Conservation (phyloP, 2,329 filamentous ascomycete genomes). For the Verticillium nubilum region DNA sequence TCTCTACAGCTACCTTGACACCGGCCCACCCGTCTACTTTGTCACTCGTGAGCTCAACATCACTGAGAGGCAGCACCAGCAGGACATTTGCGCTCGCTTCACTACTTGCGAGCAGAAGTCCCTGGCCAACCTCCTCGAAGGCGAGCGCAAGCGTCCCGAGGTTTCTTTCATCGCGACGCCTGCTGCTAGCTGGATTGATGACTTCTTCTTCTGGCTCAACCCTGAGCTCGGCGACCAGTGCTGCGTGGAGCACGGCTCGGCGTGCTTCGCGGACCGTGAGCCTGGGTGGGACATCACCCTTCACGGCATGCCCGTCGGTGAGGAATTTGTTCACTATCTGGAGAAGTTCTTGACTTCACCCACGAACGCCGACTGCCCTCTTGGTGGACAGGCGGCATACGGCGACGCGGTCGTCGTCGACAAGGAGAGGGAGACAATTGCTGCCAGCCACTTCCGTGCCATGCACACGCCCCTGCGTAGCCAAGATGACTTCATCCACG, state of each 20-base stretch:
- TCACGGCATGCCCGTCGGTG: constrained; percentile 83
- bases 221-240: constrained; percentile 69
- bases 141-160: constrained; percentile 84
- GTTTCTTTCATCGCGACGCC: constrained; percentile 84
- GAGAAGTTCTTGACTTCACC: constrained; percentile 76
- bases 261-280: constrained; percentile 73
- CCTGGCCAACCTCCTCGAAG: constrained; percentile 83
- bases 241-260: constrained; percentile 64
- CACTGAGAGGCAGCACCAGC: constrained; percentile 70
- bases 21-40: constrained; percentile 93
- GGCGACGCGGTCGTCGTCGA: constrained; percentile 79
- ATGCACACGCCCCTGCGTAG: constrained; percentile 81
- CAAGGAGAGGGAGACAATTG: constrained; percentile 57
- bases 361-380: constrained; percentile 76
- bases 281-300: constrained; percentile 88
- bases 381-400: constrained; percentile 86
- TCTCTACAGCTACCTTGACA: constrained; percentile 85
- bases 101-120: constrained; percentile 82
- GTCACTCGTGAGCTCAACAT: constrained; percentile 78
- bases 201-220: constrained; percentile 85
- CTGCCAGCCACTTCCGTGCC: constrained; percentile 87
- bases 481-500: constrained; percentile 88
- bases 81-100: constrained; percentile 84
- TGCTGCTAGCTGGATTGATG: constrained; percentile 91
- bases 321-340: constrained; percentile 86